These are phyloP conservation scores for Gamsiella multidivaricata DNA, from an alignment of 192 early-diverging fungal genomes.

Conservation along the genomic window DNA sequence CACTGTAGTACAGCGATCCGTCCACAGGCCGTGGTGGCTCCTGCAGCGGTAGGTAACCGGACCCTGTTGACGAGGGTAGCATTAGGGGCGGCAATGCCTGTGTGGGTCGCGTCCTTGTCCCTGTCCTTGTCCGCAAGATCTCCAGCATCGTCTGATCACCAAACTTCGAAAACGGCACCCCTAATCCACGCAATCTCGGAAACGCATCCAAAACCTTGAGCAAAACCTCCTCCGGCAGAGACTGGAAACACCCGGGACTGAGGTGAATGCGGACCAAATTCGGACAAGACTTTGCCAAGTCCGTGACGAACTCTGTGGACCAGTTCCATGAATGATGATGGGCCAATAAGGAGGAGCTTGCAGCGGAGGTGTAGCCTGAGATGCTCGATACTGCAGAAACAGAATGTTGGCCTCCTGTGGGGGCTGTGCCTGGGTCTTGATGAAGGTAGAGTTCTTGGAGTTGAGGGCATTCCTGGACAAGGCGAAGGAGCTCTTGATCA, in stretches of 20 bases:
- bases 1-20: not conserved
- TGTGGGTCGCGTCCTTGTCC: not conserved
- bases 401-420: not conserved
- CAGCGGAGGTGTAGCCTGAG: too few species aligned
- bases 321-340: conserved; percentile 16
- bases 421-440: not conserved
- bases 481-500: not conserved
- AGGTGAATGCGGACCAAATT: conserved; percentile 10
- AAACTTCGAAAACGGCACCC: conserved; percentile 11
- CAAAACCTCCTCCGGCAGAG: conserved; percentile 5
- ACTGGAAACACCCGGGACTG: conserved; percentile 9
- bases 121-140: not conserved
- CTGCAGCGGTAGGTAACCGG: too few species aligned
- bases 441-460: conserved; percentile 19
- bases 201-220: conserved; percentile 1
- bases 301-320: not conserved
- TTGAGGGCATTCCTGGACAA: conserved; percentile 7
- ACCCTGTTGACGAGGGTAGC: too few species aligned
- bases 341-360: too few species aligned
- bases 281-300: conserved; percentile 3
- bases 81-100: not conserved
- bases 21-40: too few species aligned
- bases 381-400: too few species aligned
- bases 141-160: conserved; percentile 9
- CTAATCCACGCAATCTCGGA: not conserved